These are phyloP conservation scores for Diplocarpon mali DNA, from an alignment of 2,329 filamentous ascomycete genomes.

Conservation along the genomic window DNA sequence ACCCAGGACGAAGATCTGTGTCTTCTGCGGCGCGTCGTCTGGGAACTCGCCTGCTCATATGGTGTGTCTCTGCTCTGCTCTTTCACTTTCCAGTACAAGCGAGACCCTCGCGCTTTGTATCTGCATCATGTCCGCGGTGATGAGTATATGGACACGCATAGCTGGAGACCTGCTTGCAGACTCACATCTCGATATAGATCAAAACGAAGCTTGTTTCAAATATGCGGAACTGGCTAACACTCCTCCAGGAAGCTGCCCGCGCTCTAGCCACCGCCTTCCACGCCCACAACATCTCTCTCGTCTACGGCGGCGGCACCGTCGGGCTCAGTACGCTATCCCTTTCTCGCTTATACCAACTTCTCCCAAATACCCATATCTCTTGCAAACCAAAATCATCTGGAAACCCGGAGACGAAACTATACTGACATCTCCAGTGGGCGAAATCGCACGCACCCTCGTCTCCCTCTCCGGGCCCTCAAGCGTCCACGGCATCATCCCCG, in stretches of 20 bases:
- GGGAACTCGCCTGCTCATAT: slow-evolving; percentile 67
- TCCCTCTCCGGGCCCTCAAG: slow-evolving; percentile 66
- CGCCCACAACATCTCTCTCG: slow-evolving; percentile 65
- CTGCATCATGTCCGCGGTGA: no score
- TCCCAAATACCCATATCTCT: no score
- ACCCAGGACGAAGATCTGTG: slow-evolving; percentile 58
- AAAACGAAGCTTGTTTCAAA: no score
- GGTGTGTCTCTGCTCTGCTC: slow-evolving; percentile 21
- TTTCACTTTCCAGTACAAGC: background rate
- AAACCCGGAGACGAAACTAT: no score
- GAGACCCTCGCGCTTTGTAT: no score
- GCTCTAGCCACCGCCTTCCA: slow-evolving; percentile 65
- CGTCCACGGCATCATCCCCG: slow-evolving; percentile 91
- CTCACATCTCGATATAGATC: background rate
- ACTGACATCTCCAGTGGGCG: slow-evolving; percentile 49
- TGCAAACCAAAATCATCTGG: no score
- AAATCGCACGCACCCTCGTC: slow-evolving; percentile 78
- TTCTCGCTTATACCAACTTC: no score
- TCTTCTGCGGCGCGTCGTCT: slow-evolving; percentile 80
- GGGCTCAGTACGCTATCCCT: slow-evolving; percentile 47
- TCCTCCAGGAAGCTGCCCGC: slow-evolving; percentile 50
- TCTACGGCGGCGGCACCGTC: slow-evolving; percentile 90
- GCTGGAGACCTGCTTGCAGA: background rate
- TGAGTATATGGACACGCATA: background rate
- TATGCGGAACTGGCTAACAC: background rate